phyloP scores from a whole-genome alignment of 1,284 basidiomycete genomes.

The Rhodotorula sp. region DNA sequence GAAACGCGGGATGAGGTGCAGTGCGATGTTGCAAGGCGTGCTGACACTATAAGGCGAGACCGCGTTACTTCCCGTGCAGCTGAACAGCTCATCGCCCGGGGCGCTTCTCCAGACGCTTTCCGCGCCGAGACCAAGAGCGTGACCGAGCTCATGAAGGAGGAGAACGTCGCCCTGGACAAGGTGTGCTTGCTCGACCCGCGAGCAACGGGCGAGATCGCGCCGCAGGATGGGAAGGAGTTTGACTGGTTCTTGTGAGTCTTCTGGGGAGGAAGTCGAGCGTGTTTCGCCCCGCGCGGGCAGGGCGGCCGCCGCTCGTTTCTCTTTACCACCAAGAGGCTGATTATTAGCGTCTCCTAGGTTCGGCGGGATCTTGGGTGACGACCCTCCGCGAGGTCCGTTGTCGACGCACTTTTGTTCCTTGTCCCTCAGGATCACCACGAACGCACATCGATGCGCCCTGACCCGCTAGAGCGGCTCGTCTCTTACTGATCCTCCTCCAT shows the following conservation, averaged over 20 bases:
- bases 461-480: too few species aligned
- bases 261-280: not conserved
- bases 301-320: too few species aligned
- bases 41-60: too few species aligned
- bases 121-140: conserved; percentile 64
- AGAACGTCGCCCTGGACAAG: conserved; percentile 57
- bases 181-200: conserved; percentile 88
- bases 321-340: too few species aligned
- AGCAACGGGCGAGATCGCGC: conserved; percentile 65
- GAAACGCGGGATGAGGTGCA: too few species aligned
- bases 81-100: conserved; percentile 36
- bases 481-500: not conserved
- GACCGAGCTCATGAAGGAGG: conserved; percentile 61
- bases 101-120: conserved; percentile 52
- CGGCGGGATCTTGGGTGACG: conserved; percentile 65
- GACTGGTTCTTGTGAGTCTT: conserved; percentile 79
- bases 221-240: conserved; percentile 72
- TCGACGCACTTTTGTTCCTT: not conserved
- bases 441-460: not conserved
- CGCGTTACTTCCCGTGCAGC: conserved; percentile 51
- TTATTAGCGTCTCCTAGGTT: conserved; percentile 18
- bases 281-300: too few species aligned
- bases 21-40: too few species aligned
- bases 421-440: too few species aligned
- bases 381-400: conserved; percentile 71